Evolutionary conservation across 2,329 filamentous ascomycete genomes (phyloP).

Genomic region (Whalleya microplaca): DNA sequence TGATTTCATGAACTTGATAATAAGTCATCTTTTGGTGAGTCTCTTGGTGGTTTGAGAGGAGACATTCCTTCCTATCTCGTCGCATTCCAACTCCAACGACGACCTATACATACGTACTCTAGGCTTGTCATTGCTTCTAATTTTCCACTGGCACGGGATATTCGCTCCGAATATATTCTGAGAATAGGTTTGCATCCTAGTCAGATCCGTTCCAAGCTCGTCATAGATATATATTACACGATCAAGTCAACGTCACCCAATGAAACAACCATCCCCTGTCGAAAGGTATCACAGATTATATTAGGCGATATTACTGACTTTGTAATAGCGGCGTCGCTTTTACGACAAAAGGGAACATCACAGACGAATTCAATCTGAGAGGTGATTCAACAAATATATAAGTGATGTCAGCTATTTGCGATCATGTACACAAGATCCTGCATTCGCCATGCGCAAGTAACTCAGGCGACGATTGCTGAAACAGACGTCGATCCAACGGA

Average conservation of each 20-base stretch:
- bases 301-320: too few relatives aligned
- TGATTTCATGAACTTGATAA: too few relatives aligned
- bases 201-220: not conserved
- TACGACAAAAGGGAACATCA: not conserved
- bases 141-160: not conserved
- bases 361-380: not conserved
- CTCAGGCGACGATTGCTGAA: not conserved
- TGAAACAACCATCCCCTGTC: not conserved
- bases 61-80: not conserved
- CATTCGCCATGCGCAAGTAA: not conserved
- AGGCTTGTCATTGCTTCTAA: not conserved
- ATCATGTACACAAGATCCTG: not conserved
- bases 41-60: not conserved
- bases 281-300: too few relatives aligned
- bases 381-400: not conserved
- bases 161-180: not conserved
- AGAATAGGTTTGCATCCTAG: not conserved
- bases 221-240: not conserved
- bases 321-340: too few relatives aligned
- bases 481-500: not conserved
- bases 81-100: not conserved
- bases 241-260: not conserved
- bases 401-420: not conserved
- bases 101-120: not conserved
- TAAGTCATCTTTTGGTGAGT: not conserved